phyloP scores from a whole-genome alignment of 148 eudicot species.

The Drosera capensis region DNA sequence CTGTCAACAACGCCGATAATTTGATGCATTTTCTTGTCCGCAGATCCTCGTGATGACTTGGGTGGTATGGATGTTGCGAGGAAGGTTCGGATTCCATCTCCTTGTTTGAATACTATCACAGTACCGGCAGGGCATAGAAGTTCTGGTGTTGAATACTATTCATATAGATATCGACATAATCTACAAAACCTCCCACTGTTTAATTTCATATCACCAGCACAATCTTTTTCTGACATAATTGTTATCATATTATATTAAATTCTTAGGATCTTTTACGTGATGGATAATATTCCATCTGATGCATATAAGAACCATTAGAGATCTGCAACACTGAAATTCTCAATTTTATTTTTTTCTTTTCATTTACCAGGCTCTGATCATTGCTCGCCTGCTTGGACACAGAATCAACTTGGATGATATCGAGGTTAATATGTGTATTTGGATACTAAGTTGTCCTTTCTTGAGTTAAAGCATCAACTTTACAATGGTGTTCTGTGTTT shows the following conservation, averaged over 20 bases:
- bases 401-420: slow-evolving; percentile 47
- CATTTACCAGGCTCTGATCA: slow-evolving; percentile 67
- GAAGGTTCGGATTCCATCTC: slow-evolving; percentile 45
- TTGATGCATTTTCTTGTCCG: slow-evolving; percentile 8
- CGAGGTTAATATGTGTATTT: slow-evolving; percentile 26
- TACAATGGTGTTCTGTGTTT: not conserved
- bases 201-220: no score
- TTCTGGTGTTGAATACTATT: not conserved
- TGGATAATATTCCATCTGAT: no score
- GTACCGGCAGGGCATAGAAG: no score
- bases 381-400: slow-evolving; percentile 81
- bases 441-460: not conserved
- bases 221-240: no score
- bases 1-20: not conserved
- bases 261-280: no score
- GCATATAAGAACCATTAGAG: not conserved
- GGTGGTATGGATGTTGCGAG: slow-evolving; percentile 97
- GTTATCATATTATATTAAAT: no score
- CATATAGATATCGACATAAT: not conserved
- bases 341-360: slow-evolving; percentile 3
- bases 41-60: slow-evolving; percentile 99
- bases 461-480: not conserved
- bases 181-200: no score
- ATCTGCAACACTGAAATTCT: not conserved
- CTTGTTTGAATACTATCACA: slow-evolving; percentile 1